Evolutionary conservation across 495 filamentous ascomycete genomes (phyloP), one percentile per base, ranked within the genome.

Genomic region (Penicillium steckii): DNA sequence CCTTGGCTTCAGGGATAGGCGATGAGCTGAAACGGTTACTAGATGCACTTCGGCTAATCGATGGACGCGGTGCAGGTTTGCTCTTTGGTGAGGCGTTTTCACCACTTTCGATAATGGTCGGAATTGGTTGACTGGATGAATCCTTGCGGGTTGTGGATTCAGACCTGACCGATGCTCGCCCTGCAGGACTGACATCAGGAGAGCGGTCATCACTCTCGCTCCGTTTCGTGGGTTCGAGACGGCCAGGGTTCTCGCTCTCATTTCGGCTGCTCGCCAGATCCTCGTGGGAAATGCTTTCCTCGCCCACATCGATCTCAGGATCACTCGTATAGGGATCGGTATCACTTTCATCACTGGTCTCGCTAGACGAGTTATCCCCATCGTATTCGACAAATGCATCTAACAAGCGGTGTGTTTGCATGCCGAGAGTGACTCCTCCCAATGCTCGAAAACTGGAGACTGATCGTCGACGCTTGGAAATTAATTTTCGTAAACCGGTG

Each of bases 341-440:
- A 18, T 74, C 74, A 47, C 71, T 71, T n/a, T 74, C 70, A 12
- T 76, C 68, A 55, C 74, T 71, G 47, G 72, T 78, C 43, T 75
- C 74, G 38, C 76, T 67, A 23, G 79, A 77, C 46, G 71, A 77
- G 15, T 70, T 71, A 10, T 66, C 70, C 12, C 59, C 78, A 30
- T 80, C 76, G 33, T 78, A 70, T 45, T 80, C 73, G 13, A 91
- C 72, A 9, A 88, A 80, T 23, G 85, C 77, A 48, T 84, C 79
- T 15, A 83, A 78, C 5, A 95, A 69, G 42, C 83, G 80, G 44
- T 91, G 87, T 8, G 90, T 91, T 46, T 85, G 83, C 77, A 94
- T 93, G 12, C 87, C 87, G 27, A 93, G 71, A 45, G 71, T 86
- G 48, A 85, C 71, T 21, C 84, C 83, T 18, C 72, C 85, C 21